Percentiles rank a stretch among this genome's conserved stretches.
Conservation (phyloP, 2,329 filamentous ascomycete genomes). For the Phaeosphaeriaceae sp. region DNA sequence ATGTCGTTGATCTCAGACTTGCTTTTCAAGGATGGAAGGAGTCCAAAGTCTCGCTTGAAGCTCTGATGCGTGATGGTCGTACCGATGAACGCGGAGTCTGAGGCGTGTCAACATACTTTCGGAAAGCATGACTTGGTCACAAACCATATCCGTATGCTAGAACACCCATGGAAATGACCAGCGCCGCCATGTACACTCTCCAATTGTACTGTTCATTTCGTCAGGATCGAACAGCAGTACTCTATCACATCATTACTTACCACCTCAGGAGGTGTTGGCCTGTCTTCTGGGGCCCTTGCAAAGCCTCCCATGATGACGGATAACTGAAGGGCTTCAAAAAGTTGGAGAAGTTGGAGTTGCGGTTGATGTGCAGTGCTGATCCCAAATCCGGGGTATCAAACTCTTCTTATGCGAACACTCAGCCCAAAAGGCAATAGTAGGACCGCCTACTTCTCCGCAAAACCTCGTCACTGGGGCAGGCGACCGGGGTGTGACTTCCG, state of each 20-base stretch:
- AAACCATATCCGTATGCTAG: conserved; percentile 58
- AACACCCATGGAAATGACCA: conserved; percentile 58
- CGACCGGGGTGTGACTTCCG: conserved; percentile 14
- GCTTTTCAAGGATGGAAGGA: conserved; percentile 35
- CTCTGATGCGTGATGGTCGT: conserved; percentile 60
- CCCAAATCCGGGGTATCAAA: conserved; percentile 29
- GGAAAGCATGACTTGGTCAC: neutral
- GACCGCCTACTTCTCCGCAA: conserved; percentile 27
- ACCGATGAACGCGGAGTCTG: conserved; percentile 58
- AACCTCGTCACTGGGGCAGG: conserved; percentile 19
- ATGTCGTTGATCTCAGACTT: conserved; percentile 48
- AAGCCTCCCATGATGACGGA: conserved; percentile 44
- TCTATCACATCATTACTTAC: conserved; percentile 21
- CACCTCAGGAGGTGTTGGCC: conserved; percentile 63
- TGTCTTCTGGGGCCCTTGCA: conserved; percentile 60
- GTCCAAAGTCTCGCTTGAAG: conserved; percentile 56
- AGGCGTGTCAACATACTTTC: neutral
- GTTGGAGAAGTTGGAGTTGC: conserved; percentile 4
- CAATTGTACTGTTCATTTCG: conserved; percentile 53
- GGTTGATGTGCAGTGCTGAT: conserved; percentile 14
- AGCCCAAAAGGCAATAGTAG: conserved; percentile 1
- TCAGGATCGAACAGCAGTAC: conserved; percentile 4
- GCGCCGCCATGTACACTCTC: conserved; percentile 57
- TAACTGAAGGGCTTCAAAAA: conserved; percentile 5
- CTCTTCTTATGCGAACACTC: conserved; percentile 22